Percentiles rank a stretch among this genome's conserved stretches.
These are phyloP conservation scores for Paratinospora sagittata DNA, from an alignment of 164 flowering plant genomes.

Conservation along the genomic window DNA sequence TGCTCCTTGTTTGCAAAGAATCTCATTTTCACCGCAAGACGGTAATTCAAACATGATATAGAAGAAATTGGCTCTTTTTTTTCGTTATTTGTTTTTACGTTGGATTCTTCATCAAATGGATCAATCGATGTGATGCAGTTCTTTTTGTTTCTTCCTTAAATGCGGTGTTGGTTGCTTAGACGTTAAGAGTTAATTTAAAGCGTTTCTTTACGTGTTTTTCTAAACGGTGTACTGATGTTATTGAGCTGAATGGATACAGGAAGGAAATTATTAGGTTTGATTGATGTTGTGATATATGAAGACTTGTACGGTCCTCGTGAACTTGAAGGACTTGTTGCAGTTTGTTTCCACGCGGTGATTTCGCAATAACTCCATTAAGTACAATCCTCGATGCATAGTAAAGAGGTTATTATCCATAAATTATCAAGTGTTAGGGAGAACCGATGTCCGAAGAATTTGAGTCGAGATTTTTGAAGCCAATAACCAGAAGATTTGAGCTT, in stretches of 20 bases:
- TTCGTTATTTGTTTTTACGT: neutral
- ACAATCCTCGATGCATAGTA: neutral
- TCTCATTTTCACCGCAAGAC: neutral
- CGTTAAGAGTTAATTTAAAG: neutral
- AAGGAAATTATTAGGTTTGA: too few species aligned
- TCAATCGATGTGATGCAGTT: neutral
- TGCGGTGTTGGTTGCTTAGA: neutral
- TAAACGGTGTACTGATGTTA: too few species aligned
- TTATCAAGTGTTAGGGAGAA: neutral
- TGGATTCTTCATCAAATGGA: neutral
- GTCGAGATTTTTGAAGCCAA: conserved; percentile 11
- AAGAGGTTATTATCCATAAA: neutral
- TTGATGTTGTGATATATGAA: too few species aligned
- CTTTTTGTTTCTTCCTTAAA: neutral
- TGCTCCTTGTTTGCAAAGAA: neutral
- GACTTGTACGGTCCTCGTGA: too few species aligned
- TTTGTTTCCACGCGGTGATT: neutral
- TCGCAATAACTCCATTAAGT: neutral
- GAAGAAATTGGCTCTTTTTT: too few species aligned
- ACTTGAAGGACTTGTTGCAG: too few species aligned
- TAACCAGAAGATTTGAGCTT: conserved; percentile 7
- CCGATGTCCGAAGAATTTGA: conserved; percentile 22
- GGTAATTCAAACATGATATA: neutral
- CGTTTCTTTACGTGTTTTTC: neutral
- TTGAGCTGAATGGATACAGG: too few species aligned